Evolutionary conservation across 2,329 filamentous ascomycete genomes (phyloP), one percentile per base, ranked within the genome.

Genomic region (Dothiorella sarmentorum): DNA sequence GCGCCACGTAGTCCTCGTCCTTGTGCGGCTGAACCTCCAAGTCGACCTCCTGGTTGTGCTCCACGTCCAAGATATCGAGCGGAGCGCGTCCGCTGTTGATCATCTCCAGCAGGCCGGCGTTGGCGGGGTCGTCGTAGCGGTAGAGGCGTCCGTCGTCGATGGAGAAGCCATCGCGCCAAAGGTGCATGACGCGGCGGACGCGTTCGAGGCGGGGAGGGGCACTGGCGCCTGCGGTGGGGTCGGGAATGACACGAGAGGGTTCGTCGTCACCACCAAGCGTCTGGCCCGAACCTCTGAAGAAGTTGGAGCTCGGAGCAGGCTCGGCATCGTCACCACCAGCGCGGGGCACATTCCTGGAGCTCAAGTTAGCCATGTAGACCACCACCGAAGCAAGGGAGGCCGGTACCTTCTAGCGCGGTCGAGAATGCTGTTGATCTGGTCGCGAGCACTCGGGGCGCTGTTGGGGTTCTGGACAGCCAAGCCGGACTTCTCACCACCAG

Each of bases 91-190:
- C 90, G 18, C 83, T 81, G 61, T 89, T 85, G 66, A 94, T 94
- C 80, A 91, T 87, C 60, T 85, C 79, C 43, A 94, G 78, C 56
- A 88, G 88, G 51, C 81, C 79, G 27, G 85, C 83, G 69, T 93
- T 91, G 27, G 81, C 81, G 0, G 89, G 89, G 70, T 94, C 89
- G 66, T 92, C 88, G 68, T 90, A 93, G 58, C 89, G 85, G 69
- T 83, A 86, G 35, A 94, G 82, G 45, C 86, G 83, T 26, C 90
- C 90, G 67, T 94, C 89, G 61, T 92, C 90, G 61, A 95, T 85
- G 63, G 89, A 93, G 75, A 94, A 93, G 13, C 90, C 90, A 68
- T 95, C 87, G 40, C 82, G 81, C 90, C 90, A 95, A 43, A 94
- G 80, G 67, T 93, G 90, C 56, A 95, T 79, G 10, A 85, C 82